These are phyloP conservation scores for Lactifluus volemus DNA, from an alignment of 768 basidiomycete genomes.

Conservation along the genomic window DNA sequence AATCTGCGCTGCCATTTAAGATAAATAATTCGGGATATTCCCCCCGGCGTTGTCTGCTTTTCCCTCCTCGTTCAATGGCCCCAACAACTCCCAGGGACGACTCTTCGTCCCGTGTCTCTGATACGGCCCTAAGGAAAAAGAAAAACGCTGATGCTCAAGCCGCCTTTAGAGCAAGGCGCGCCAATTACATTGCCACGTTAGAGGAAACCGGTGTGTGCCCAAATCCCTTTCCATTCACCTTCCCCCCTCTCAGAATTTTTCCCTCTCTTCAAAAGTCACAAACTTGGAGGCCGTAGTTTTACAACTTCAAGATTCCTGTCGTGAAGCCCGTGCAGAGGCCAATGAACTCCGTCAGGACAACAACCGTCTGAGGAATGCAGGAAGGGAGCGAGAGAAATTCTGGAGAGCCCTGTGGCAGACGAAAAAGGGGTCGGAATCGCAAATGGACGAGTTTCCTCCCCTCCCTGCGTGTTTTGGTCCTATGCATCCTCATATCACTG, in stretches of 20 bases:
- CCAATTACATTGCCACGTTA: conserved; percentile 81
- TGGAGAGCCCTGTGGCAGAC: conserved; percentile 64
- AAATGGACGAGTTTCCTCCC: conserved; percentile 19
- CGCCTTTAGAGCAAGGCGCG: conserved; percentile 71
- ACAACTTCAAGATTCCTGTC: conserved; percentile 73
- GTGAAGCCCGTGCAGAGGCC: conserved; percentile 54
- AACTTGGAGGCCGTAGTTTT: conserved; percentile 79
- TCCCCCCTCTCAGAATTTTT: conserved; percentile 13
- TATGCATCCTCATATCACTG: conserved; percentile 22
- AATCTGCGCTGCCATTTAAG: conserved; percentile 43
- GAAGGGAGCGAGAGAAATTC: conserved; percentile 64
- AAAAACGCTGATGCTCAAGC: conserved; percentile 89
- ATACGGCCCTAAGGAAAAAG: conserved; percentile 71
- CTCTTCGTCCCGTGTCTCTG: conserved; percentile 40
- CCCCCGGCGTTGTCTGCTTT: conserved; percentile 18
- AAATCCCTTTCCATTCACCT: conserved; percentile 5
- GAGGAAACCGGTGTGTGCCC: conserved; percentile 58
- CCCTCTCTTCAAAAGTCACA: conserved; percentile 43
- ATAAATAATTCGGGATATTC: conserved; percentile 21
- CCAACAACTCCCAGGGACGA: conserved; percentile 30
- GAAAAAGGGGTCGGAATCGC: conserved; percentile 34
- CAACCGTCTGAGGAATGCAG: conserved; percentile 50
- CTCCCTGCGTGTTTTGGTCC: conserved; percentile 19
- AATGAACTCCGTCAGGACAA: conserved; percentile 61
- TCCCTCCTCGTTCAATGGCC: conserved; percentile 23